A percentile compares a stretch with the other conserved stretches of the same genome.
Conservation (phyloP, 257 asterid species). For the Solanum boliviense region DNA sequence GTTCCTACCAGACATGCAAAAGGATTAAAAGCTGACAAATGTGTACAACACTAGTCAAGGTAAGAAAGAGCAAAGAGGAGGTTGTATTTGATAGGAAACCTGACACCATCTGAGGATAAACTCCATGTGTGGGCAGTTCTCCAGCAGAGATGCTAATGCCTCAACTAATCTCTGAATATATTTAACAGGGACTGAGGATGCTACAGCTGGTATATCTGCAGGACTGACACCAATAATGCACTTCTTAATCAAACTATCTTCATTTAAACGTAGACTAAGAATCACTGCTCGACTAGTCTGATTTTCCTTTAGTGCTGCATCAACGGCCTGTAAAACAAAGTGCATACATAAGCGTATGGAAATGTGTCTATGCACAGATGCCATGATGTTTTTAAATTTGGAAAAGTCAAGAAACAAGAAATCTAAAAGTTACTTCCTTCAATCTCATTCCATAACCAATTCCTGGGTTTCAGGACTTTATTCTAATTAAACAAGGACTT, state of each 20-base stretch:
- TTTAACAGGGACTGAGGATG: conserved; percentile 66
- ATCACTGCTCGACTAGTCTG: conserved; percentile 67
- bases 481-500: conserved; percentile 1
- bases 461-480: background rate
- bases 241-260: conserved; percentile 75
- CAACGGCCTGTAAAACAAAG: conserved; percentile 56
- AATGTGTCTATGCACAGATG: background rate
- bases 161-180: conserved; percentile 78
- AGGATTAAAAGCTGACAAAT: background rate
- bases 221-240: conserved; percentile 60
- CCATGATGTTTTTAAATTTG: background rate
- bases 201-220: conserved; percentile 71
- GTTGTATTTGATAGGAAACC: conserved; percentile 27
- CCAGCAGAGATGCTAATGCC: conserved; percentile 81
- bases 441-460: background rate
- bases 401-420: background rate
- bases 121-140: conserved; percentile 81
- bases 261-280: conserved; percentile 88
- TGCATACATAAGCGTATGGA: background rate
- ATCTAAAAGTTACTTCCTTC: background rate
- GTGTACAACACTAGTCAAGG: background rate
- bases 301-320: conserved; percentile 58
- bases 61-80: background rate
- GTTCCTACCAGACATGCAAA: conserved; percentile 41
- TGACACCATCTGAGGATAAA: conserved; percentile 87